phyloP scores from a whole-genome alignment of 352 stramenopile species.

The Albugo candida region DNA sequence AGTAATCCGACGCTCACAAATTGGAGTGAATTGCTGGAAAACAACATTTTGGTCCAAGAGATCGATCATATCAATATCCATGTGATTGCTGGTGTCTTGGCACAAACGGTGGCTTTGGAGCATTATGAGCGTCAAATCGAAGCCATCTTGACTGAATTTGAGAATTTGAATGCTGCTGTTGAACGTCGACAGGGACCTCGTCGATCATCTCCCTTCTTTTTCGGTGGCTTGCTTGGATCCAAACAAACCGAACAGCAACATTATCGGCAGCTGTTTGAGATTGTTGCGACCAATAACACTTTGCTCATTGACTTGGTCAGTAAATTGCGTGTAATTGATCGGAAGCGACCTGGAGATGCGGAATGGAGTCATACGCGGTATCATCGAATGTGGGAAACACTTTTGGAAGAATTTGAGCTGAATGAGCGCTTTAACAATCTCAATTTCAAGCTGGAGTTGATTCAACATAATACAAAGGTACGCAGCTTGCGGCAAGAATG shows the following conservation, averaged over 20 bases:
- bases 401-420: slow-evolving; percentile 86
- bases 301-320: slow-evolving; percentile 92
- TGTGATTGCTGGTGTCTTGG: slow-evolving; percentile 90
- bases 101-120: slow-evolving; percentile 89
- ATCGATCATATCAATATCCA: slow-evolving; percentile 74
- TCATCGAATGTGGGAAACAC: slow-evolving; percentile 79
- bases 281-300: slow-evolving; percentile 92
- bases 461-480: slow-evolving; percentile 94
- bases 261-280: slow-evolving; percentile 67
- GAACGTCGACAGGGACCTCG: slow-evolving; percentile 46
- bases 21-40: slow-evolving; percentile 67
- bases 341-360: slow-evolving; percentile 78
- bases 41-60: slow-evolving; percentile 61
- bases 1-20: slow-evolving; percentile 42
- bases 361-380: slow-evolving; percentile 92
- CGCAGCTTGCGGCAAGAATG: neutral
- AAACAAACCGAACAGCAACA: slow-evolving; percentile 48
- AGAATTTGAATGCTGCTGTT: slow-evolving; percentile 81
- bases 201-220: slow-evolving; percentile 20
- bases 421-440: slow-evolving; percentile 90
- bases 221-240: slow-evolving; percentile 24
- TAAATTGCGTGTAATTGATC: slow-evolving; percentile 91
- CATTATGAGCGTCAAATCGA: slow-evolving; percentile 92
- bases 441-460: slow-evolving; percentile 94
- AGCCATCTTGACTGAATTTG: slow-evolving; percentile 87